A percentile compares a stretch with the other conserved stretches of the same genome.
These are phyloP conservation scores for Leccinum disarticulatum DNA, from an alignment of 768 basidiomycete species.

Conservation along the genomic window DNA sequence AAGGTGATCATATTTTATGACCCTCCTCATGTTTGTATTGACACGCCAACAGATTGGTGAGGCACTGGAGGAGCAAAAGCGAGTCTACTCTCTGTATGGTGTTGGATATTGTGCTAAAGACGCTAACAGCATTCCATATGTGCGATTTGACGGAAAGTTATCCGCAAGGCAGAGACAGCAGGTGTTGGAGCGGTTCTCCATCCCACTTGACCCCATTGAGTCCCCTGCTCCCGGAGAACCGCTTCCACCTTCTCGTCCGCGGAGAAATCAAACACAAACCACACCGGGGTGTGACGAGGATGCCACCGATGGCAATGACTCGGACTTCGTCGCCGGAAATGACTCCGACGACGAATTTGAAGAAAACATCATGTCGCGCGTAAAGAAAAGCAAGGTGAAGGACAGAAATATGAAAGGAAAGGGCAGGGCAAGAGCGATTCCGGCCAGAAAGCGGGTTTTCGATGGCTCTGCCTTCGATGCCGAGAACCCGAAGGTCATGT, in stretches of 20 bases:
- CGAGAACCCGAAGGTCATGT: slow-evolving; percentile 73
- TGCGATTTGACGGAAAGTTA: slow-evolving; percentile 85
- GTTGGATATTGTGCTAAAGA: slow-evolving; percentile 5
- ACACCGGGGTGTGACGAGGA: slow-evolving; percentile 10
- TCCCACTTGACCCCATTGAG: slow-evolving; percentile 51
- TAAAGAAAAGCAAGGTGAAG: slow-evolving; percentile 34
- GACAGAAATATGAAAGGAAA: slow-evolving; percentile 41
- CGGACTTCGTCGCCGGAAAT: slow-evolving; percentile 35
- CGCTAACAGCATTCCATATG: slow-evolving; percentile 60
- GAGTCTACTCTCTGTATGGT: slow-evolving; percentile 14
- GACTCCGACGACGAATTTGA: slow-evolving; percentile 32
- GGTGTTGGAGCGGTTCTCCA: slow-evolving; percentile 68
- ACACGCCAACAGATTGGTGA: slow-evolving; percentile 61
- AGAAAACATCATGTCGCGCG: slow-evolving; percentile 31
- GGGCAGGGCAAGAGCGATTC: slow-evolving; percentile 31
- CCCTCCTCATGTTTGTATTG: not conserved
- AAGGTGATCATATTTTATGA: slow-evolving; percentile 44
- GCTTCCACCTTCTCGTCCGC: slow-evolving; percentile 9
- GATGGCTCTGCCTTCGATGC: slow-evolving; percentile 26
- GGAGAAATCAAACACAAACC: slow-evolving; percentile 7
- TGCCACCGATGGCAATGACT: slow-evolving; percentile 31
- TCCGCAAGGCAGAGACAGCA: slow-evolving; percentile 79
- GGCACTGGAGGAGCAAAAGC: slow-evolving; percentile 65
- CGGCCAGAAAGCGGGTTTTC: slow-evolving; percentile 14
- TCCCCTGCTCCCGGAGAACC: slow-evolving; percentile 18